A percentile compares a stretch with the other conserved stretches of the same genome.
Conservation (phyloP, 352 stramenopile species). For the Pythium chondricola region DNA sequence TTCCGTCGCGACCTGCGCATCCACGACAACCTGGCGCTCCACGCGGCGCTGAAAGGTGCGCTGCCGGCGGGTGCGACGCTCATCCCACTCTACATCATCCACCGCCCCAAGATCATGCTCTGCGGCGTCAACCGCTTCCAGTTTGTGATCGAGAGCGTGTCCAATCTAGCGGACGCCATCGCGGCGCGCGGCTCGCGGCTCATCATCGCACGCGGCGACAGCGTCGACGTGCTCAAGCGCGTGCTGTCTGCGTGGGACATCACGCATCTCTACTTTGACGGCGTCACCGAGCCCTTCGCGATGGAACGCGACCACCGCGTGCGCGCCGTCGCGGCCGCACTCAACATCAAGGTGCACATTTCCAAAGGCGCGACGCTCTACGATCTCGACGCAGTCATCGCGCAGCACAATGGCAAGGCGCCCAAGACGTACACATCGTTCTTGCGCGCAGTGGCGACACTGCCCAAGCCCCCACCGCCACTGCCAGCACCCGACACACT, state of each 20-base stretch:
- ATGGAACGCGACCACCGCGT: constrained; percentile 73
- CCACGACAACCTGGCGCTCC: constrained; percentile 94
- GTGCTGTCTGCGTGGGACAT: constrained; percentile 84
- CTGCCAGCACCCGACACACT: constrained; percentile 42
- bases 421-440: constrained; percentile 81
- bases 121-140: constrained; percentile 80
- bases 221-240: constrained; percentile 69
- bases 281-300: constrained; percentile 89
- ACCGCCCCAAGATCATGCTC: constrained; percentile 83
- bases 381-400: constrained; percentile 58
- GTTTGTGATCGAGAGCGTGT: constrained; percentile 92
- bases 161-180: constrained; percentile 70
- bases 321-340: constrained; percentile 29
- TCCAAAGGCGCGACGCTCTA: constrained; percentile 67
- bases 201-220: constrained; percentile 69
- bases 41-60: constrained; percentile 52
- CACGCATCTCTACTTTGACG: constrained; percentile 89
- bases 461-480: constrained; percentile 41
- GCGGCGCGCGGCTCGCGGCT: constrained; percentile 53
- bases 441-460: constrained; percentile 39
- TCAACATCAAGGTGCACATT: constrained; percentile 68
- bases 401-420: constrained; percentile 38
- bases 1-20: constrained; percentile 95
- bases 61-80: constrained; percentile 34
- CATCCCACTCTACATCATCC: constrained; percentile 86